These are phyloP conservation scores for Irpex sp. DNA, from an alignment of 1,284 basidiomycete genomes.

Conservation along the genomic window DNA sequence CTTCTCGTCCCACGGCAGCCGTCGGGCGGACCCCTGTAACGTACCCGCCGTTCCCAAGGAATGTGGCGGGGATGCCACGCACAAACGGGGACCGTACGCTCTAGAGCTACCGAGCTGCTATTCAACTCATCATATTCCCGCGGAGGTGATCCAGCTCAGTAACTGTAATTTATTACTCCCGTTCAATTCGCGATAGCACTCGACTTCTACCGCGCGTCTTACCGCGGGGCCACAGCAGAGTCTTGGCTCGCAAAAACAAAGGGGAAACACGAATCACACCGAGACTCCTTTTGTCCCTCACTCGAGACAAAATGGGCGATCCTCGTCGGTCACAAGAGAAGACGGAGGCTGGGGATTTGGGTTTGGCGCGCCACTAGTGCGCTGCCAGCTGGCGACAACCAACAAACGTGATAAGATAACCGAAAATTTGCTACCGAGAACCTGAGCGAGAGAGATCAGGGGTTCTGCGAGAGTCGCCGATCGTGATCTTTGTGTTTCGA, in stretches of 20 bases:
- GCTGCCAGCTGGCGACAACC: background rate
- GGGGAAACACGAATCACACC: background rate
- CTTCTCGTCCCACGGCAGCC: background rate
- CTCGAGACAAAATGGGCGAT: background rate
- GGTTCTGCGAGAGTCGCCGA: background rate
- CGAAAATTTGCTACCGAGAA: conserved; percentile 1
- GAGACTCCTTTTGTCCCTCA: background rate
- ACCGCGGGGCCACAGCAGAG: background rate
- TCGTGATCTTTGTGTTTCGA: background rate
- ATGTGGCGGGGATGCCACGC: background rate
- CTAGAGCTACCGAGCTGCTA: background rate
- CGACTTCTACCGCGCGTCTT: background rate
- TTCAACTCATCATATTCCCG: background rate
- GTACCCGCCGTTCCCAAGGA: background rate
- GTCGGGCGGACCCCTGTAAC: background rate
- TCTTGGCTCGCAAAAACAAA: background rate
- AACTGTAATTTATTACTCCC: background rate
- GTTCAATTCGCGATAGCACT: background rate
- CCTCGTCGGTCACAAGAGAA: background rate
- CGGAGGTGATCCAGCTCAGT: background rate
- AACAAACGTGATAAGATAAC: background rate
- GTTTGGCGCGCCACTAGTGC: background rate
- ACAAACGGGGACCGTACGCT: background rate
- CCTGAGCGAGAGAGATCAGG: background rate
- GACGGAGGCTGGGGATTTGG: background rate